These are phyloP conservation scores for Sparassis latifolia DNA, from an alignment of 1,284 basidiomycete species.

Conservation along the genomic window DNA sequence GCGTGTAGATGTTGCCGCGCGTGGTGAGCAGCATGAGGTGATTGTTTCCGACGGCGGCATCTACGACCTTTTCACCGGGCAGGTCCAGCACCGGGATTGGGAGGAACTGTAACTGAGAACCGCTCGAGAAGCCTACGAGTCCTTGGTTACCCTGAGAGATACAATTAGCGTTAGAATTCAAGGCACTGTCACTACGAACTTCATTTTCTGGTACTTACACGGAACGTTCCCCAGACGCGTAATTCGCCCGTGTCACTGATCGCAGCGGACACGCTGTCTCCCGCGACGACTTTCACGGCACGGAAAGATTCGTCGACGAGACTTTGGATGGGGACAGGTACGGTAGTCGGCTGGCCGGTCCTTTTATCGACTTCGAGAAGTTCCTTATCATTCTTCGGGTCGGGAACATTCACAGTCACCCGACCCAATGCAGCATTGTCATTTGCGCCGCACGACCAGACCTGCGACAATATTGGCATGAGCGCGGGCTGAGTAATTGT, in stretches of 20 bases:
- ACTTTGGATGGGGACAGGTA: conserved; percentile 69
- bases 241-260: conserved; percentile 75
- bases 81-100: conserved; percentile 70
- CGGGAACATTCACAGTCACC: conserved; percentile 62
- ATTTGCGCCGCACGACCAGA: conserved; percentile 88
- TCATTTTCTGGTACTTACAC: conserved; percentile 46
- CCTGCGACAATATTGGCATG: conserved; percentile 32
- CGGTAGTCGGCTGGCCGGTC: conserved; percentile 68
- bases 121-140: conserved; percentile 78
- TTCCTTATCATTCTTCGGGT: conserved; percentile 54
- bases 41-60: conserved; percentile 78
- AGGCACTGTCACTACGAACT: too few relatives aligned
- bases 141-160: conserved; percentile 64
- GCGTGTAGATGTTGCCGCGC: conserved; percentile 77
- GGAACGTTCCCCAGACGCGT: conserved; percentile 88
- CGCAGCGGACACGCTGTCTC: conserved; percentile 82
- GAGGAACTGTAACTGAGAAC: conserved; percentile 55
- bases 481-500: conserved; percentile 1
- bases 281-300: conserved; percentile 76
- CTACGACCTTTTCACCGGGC: conserved; percentile 70
- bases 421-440: conserved; percentile 92
- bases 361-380: conserved; percentile 72
- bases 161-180: too few relatives aligned
- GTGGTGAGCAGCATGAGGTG: conserved; percentile 85
- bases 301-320: conserved; percentile 74